Evolutionary conservation across 371 early-diverging fungal species (phyloP), one percentile per base, ranked within the genome.

Genomic region (Globomyces sp.): DNA sequence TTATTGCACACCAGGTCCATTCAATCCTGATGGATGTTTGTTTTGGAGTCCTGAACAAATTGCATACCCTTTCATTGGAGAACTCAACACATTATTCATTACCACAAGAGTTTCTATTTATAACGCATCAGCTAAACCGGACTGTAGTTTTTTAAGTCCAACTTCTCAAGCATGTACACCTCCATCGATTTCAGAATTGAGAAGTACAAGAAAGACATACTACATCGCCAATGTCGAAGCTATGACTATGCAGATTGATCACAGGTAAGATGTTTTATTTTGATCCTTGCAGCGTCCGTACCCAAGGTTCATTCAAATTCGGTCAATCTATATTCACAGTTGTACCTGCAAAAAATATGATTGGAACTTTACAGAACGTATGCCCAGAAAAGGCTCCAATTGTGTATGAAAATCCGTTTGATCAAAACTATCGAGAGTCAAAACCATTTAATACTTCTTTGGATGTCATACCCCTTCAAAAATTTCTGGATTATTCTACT

Each of bases 231-330:
- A 72, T 52, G 60, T 74, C 36, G 75, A 74, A 46, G n/a, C 63
- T 36, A 11, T 72, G 44, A 63, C 70, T 4, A 37, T 85, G 9
- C 77, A 75, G 74, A 62, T 85, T 50, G 85, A 85, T 51, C 86
- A 85, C 66, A 75, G 80, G 55, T 51, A 51, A 51, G 6, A 13
- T 51, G 11, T 11, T 11, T 13, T 51, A 51, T 13, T 6, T 51
- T 24, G 24, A 24, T 24, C 24, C 24, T 24, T 24, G 0, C 3
- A 51, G 51, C 36, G 75, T 85, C 41, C 77, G 81, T 8, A 75
- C 77, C 24, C 70, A 65, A 40, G 64, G 57, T 44, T 57, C 41
- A 1, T 36, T 46, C 11, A 45, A 55, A 13, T 57, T 68, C 41
- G 46, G 52, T 1, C 44, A 43, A 3, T 45, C 68, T 5, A 53